Percentiles rank a stretch among this genome's conserved stretches.
phyloP scores from a whole-genome alignment of 129 eudicot genomes.

The Logfia minima region DNA sequence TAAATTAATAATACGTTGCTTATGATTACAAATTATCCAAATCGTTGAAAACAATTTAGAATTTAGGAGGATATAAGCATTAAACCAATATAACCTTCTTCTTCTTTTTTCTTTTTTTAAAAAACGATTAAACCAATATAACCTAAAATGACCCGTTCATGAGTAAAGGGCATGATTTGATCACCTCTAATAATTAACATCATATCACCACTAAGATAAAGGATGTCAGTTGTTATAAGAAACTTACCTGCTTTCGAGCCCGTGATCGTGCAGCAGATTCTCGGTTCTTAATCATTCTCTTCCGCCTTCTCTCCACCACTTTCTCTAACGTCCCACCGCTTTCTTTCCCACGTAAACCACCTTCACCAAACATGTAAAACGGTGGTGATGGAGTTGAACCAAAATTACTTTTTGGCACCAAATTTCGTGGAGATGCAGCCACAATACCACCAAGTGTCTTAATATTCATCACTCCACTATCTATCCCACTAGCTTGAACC shows the following conservation, averaged over 20 bases:
- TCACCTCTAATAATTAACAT: not conserved
- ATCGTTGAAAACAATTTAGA: not conserved
- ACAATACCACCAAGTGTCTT: constrained; percentile 30
- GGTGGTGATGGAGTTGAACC: constrained; percentile 64
- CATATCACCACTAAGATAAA: not conserved
- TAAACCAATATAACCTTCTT: no score
- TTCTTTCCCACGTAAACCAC: constrained; percentile 50
- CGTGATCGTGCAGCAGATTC: constrained; percentile 96
- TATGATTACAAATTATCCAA: not conserved
- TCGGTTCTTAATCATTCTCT: constrained; percentile 90
- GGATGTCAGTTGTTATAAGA: not conserved
- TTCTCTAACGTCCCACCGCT: constrained; percentile 59
- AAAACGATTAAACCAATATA: not conserved
- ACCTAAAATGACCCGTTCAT: not conserved
- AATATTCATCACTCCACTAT: constrained; percentile 42
- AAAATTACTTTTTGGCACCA: constrained; percentile 42
- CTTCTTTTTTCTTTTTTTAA: no score
- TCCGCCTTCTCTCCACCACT: constrained; percentile 84
- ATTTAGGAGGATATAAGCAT: not conserved
- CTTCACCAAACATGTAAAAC: constrained; percentile 48
- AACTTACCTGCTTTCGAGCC: constrained; percentile 83
- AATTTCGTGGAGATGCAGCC: constrained; percentile 51
- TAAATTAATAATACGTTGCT: not conserved
- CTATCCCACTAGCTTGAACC: constrained; percentile 41
- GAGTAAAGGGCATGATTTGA: not conserved